Conservation (phyloP, 768 basidiomycete species). For the Leccinum longicurvipes region DNA sequence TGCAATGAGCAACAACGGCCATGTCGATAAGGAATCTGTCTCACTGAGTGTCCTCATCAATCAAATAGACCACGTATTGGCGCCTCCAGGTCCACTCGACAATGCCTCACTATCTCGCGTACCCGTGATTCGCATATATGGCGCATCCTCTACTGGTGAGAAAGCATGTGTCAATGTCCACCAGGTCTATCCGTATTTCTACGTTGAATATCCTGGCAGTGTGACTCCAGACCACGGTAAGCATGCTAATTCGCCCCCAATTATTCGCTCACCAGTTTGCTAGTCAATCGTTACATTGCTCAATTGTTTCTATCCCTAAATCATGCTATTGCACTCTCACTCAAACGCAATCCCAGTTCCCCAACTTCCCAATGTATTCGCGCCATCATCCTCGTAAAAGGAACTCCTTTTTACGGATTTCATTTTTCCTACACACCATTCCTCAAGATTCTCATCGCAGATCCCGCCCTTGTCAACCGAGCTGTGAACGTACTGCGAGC, state of each 20-base stretch:
- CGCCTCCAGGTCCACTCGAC: constrained; percentile 60
- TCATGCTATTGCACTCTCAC: constrained; percentile 77
- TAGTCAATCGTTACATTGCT: constrained; percentile 72
- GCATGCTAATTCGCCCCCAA: constrained; percentile 12
- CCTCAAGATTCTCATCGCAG: constrained; percentile 76
- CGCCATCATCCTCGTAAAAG: constrained; percentile 83
- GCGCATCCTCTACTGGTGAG: constrained; percentile 70
- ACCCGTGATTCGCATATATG: constrained; percentile 86
- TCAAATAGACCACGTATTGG: constrained; percentile 63
- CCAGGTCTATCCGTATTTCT: constrained; percentile 93
- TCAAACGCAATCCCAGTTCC: constrained; percentile 67
- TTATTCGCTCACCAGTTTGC: not conserved
- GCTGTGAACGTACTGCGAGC: constrained; percentile 75
- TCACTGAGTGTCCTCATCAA: constrained; percentile 44
- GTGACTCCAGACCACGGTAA: constrained; percentile 63
- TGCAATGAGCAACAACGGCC: constrained; percentile 2
- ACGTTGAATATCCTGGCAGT: constrained; percentile 72
- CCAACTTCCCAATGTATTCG: constrained; percentile 62
- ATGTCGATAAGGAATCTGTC: constrained; percentile 12
- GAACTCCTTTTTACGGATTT: constrained; percentile 95
- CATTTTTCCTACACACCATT: constrained; percentile 81
- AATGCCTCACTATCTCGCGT: constrained; percentile 57
- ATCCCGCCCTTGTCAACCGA: constrained; percentile 68
- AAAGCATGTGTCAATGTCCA: constrained; percentile 88
- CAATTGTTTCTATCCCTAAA: constrained; percentile 76